Evolutionary conservation across 176 grass and related monocot species (phyloP), one percentile per base, ranked within the genome.

Genomic region (Rhipidocladum racemiflorum): DNA sequence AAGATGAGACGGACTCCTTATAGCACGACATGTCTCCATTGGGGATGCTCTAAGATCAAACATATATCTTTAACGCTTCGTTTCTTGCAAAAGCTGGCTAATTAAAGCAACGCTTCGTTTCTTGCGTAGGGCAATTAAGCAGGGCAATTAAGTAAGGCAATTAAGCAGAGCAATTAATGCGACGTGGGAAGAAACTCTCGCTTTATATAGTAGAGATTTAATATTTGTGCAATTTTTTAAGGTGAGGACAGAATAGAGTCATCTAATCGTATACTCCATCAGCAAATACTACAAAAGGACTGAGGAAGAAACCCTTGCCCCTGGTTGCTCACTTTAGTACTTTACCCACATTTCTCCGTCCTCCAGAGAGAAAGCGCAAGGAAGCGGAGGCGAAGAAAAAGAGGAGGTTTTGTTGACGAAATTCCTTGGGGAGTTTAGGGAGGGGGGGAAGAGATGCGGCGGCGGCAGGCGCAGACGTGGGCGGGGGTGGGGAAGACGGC

Each of bases 401-500:
- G 21, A 38, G 44, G 42, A 0, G 64, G 24, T 55, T 59, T 45
- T 38, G 4, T 50, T 43, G 40, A 11, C 9, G 2, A 11, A 12
- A 6, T 16, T 11, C 7, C 4, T 10, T 16, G 50, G 66, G 23
- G 72, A 63, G 35, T 7, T 27, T 30, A 11, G 9, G 43, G 14
- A 51, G 39, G n/a, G 54, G 70, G 32, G 32, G 20, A 27, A n/a
- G 86, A 45, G 74, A 95, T 95, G 95, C 79, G 91, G 74, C 95
- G 90, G 81, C 84, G 93, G 62, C 87, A 87, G 62, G 87, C 85
- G 44, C 90, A 88, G 87, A 90, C 90, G 68, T 99, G 91, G 97
- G 87, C 78, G 28, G 85, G 85, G 78, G 93, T 93, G 35, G 97
- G 93, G 38, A 99, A 95, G 85, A 86, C 91, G 87, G 93, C 93